A percentile compares a stretch with the other conserved stretches of the same genome.
phyloP scores from a whole-genome alignment of 176 grass and related monocot species.

The Musa troglodytarum region DNA sequence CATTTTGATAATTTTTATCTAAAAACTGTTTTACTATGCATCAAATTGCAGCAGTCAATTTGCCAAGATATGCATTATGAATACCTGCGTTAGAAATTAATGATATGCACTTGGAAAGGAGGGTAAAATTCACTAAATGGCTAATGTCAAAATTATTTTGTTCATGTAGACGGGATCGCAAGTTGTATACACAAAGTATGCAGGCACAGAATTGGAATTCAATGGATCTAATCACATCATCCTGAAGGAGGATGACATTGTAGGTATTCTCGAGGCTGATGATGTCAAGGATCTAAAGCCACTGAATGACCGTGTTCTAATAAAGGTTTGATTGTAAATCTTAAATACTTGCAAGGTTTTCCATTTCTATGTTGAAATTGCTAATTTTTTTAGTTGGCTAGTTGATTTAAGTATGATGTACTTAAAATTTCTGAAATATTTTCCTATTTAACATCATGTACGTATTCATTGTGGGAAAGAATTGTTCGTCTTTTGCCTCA shows the following conservation, averaged over 20 bases:
- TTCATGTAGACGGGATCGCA: slow-evolving; percentile 42
- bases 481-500: slow-evolving; percentile 10
- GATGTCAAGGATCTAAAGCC: slow-evolving; percentile 74
- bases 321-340: not conserved
- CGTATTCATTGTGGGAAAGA: not conserved
- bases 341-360: not conserved
- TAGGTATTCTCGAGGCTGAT: slow-evolving; percentile 56
- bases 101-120: not conserved
- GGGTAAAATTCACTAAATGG: not conserved
- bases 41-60: not conserved
- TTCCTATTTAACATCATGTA: too few relatives aligned
- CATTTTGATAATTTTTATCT: not conserved
- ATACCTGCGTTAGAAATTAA: not conserved
- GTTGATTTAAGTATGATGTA: not conserved
- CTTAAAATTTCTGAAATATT: too few relatives aligned
- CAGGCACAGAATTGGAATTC: slow-evolving; percentile 83
- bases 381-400: not conserved
- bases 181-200: slow-evolving; percentile 69
- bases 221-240: slow-evolving; percentile 62
- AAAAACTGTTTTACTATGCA: not conserved
- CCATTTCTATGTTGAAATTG: not conserved
- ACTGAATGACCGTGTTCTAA: slow-evolving; percentile 25
- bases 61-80: not conserved
- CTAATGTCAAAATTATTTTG: not conserved
- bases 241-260: slow-evolving; percentile 76